A percentile compares a stretch with the other conserved stretches of the same genome.
phyloP scores from a whole-genome alignment of 306 rosid genomes.

The Crotalaria pallida region DNA sequence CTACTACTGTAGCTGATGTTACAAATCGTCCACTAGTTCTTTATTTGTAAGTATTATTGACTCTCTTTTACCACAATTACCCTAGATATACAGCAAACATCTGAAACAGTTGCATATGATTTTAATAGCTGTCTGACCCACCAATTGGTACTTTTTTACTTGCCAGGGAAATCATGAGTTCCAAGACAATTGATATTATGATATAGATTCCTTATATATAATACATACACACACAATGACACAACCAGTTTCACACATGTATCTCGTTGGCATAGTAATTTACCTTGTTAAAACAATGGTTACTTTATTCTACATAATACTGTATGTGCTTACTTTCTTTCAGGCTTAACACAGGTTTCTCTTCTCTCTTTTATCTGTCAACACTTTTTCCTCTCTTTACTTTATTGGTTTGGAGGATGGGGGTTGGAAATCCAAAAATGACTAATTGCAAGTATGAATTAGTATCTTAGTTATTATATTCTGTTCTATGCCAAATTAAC shows the following conservation, averaged over 20 bases:
- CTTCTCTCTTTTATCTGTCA: not conserved
- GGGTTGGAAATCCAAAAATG: not conserved
- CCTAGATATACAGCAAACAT: slow-evolving; percentile 16
- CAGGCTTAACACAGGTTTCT: not conserved
- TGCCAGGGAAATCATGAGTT: not conserved
- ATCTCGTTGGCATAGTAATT: not conserved
- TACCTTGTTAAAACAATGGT: not conserved
- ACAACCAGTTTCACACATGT: not conserved
- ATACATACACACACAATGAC: no score
- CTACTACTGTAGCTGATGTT: slow-evolving; percentile 22
- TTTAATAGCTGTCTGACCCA: slow-evolving; percentile 3
- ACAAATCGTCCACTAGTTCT: slow-evolving; percentile 13
- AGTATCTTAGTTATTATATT: no score
- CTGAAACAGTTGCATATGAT: slow-evolving; percentile 27
- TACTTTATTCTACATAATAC: not conserved
- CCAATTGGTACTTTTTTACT: slow-evolving; percentile 9
- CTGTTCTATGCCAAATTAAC: not conserved
- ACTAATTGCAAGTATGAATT: not conserved
- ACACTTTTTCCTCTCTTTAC: not conserved
- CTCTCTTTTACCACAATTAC: not conserved
- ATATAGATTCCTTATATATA: not conserved
- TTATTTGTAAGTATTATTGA: slow-evolving; percentile 26
- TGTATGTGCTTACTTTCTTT: not conserved
- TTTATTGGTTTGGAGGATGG: not conserved
- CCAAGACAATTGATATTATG: not conserved